Evolutionary conservation across 2,329 filamentous ascomycete species (phyloP).

Genomic region (Claviceps africana): DNA sequence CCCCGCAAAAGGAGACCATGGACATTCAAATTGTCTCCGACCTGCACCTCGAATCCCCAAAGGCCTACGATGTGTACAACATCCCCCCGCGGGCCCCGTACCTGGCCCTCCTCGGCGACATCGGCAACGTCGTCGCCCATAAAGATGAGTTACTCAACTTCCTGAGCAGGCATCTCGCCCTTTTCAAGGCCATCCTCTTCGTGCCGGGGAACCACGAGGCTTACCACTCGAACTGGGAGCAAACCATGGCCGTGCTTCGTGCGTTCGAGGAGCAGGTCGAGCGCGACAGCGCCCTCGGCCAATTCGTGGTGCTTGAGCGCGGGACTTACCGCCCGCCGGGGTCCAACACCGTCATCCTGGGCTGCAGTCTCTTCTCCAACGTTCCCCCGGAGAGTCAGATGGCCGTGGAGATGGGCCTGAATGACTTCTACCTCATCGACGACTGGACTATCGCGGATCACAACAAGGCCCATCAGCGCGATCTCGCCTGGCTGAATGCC

Average conservation of each 20-base stretch:
- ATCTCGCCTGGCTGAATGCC: constrained; percentile 30
- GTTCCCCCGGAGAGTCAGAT: constrained; percentile 24
- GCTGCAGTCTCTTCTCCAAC: constrained; percentile 32
- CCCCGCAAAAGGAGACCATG: neutral
- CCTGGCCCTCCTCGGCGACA: constrained; percentile 43
- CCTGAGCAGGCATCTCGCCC: constrained; percentile 29
- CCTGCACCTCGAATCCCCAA: constrained; percentile 38
- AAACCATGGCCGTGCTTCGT: constrained; percentile 15
- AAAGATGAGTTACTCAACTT: constrained; percentile 29
- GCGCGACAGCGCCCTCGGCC: constrained; percentile 17
- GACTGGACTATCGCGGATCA: constrained; percentile 26
- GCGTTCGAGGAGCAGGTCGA: constrained; percentile 17
- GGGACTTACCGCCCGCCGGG: constrained; percentile 11
- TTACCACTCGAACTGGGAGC: constrained; percentile 27
- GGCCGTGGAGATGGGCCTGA: constrained; percentile 28
- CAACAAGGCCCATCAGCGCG: constrained; percentile 21
- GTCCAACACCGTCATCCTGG: constrained; percentile 17
- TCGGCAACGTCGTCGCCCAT: constrained; percentile 29
- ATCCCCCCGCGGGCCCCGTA: constrained; percentile 32
- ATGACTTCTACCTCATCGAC: constrained; percentile 36
- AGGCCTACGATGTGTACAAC: constrained; percentile 35
- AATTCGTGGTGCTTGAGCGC: constrained; percentile 27
- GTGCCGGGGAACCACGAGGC: constrained; percentile 45
- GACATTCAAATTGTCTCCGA: constrained; percentile 33
- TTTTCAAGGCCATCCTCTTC: constrained; percentile 36